phyloP scores from a whole-genome alignment of 2,329 filamentous ascomycete species.

The Neopestalotiopsis sp. region DNA sequence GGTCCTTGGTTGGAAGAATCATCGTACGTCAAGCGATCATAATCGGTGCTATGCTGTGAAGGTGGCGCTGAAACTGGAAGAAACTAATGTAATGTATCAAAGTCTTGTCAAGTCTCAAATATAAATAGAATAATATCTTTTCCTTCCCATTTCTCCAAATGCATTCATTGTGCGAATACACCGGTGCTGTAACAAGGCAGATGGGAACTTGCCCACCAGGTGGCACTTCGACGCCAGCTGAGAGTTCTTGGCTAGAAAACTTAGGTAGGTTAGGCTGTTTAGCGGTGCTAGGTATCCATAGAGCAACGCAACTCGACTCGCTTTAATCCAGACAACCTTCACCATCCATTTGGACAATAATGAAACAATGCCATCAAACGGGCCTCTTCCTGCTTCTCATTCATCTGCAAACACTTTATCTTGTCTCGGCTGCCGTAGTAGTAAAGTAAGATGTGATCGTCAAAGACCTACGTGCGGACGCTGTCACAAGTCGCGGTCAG shows the following conservation, averaged over 20 bases:
- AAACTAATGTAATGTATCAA: background rate
- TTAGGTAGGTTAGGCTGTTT: too few relatives aligned
- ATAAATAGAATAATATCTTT: too few relatives aligned
- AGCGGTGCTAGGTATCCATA: too few relatives aligned
- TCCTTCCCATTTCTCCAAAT: too few relatives aligned
- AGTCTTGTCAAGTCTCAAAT: too few relatives aligned
- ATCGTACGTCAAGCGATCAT: background rate
- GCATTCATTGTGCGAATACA: too few relatives aligned
- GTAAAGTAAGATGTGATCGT: background rate
- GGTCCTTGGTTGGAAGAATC: conserved; percentile 1
- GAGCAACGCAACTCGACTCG: too few relatives aligned
- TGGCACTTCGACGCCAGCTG: too few relatives aligned
- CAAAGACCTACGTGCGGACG: background rate
- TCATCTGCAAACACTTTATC: background rate
- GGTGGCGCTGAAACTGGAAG: too few relatives aligned
- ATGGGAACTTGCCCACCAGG: too few relatives aligned
- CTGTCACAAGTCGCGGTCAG: background rate
- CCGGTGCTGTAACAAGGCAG: too few relatives aligned
- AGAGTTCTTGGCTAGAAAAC: too few relatives aligned
- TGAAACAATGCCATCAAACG: background rate
- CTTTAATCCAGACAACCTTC: background rate
- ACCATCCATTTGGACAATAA: background rate
- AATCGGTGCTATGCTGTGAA: background rate
- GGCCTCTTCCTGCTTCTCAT: background rate
- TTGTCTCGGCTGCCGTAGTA: background rate